Evolutionary conservation across 169 alveolate species (phyloP).

Genomic region (Cyclospora cayetanensis): DNA sequence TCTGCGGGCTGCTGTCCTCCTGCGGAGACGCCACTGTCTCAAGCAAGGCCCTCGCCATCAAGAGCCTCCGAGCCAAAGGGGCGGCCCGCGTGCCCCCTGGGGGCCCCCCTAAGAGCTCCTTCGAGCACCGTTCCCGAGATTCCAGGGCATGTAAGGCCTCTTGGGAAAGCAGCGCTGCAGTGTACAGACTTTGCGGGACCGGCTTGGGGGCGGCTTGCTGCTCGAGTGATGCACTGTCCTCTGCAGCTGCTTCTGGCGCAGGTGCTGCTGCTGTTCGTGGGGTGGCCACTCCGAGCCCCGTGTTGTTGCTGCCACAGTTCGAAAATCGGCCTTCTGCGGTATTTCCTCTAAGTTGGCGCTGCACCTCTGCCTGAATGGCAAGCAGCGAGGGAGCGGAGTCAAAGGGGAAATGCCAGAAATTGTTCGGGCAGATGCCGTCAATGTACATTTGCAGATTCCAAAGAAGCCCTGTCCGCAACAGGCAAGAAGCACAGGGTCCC

Average conservation of each 20-base stretch:
- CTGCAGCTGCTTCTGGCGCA: neutral
- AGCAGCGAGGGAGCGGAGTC: conserved; percentile 34
- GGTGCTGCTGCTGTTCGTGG: conserved; percentile 1
- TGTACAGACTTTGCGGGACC: neutral
- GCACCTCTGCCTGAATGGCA: neutral
- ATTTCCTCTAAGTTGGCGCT: neutral
- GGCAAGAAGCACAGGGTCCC: neutral
- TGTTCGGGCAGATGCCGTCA: conserved; percentile 50
- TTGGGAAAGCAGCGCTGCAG: conserved; percentile 1
- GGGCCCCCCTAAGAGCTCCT: neutral
- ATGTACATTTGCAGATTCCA: conserved; percentile 65
- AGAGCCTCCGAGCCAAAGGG: neutral
- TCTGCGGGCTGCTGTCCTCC: neutral
- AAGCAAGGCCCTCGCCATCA: neutral
- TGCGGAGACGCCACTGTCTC: neutral
- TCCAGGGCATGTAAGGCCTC: neutral
- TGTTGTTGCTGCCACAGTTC: neutral
- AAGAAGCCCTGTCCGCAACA: conserved; percentile 6
- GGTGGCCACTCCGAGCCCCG: no score
- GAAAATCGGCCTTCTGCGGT: neutral
- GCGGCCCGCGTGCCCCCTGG: neutral
- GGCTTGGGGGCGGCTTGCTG: neutral
- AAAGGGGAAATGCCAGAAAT: conserved; percentile 24
- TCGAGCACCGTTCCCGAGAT: neutral
- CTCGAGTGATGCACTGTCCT: no score